phyloP scores from a whole-genome alignment of 129 eudicot species.

The Tagetes erecta region DNA sequence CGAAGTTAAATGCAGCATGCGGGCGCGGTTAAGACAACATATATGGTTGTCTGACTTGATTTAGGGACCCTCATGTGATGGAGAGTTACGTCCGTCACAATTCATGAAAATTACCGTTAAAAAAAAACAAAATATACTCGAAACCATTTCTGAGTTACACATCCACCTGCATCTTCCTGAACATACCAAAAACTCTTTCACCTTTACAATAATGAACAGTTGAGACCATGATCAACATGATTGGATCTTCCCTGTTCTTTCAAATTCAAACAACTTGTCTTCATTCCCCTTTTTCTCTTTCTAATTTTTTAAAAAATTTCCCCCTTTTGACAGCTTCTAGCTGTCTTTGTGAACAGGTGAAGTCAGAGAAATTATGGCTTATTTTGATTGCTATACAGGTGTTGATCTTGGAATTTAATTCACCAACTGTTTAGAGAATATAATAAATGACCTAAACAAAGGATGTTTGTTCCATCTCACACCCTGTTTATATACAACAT shows the following conservation, averaged over 20 bases:
- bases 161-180: slow-evolving; percentile 35
- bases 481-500: slow-evolving; percentile 1
- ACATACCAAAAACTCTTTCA: slow-evolving; percentile 13
- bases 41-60: too few species aligned
- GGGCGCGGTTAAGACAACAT: too few species aligned
- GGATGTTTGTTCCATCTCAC: slow-evolving; percentile 35
- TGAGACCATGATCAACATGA: slow-evolving; percentile 28
- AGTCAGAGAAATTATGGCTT: slow-evolving; percentile 44
- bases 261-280: slow-evolving; percentile 35
- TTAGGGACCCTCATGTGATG: too few species aligned
- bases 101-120: too few species aligned
- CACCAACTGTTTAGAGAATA: slow-evolving; percentile 35
- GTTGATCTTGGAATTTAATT: slow-evolving; percentile 42
- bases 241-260: slow-evolving; percentile 30
- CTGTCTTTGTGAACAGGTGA: slow-evolving; percentile 33
- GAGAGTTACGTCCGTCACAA: too few species aligned
- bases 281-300: slow-evolving; percentile 11
- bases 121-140: too few species aligned
- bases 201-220: slow-evolving; percentile 19
- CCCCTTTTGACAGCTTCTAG: slow-evolving; percentile 42
- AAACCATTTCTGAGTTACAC: background rate
- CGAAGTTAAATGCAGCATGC: too few species aligned
- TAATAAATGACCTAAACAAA: slow-evolving; percentile 24
- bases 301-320: background rate
- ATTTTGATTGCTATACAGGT: slow-evolving; percentile 41